phyloP scores from a whole-genome alignment of 805 yeast species.

The Tetrapisispora arboricola region DNA sequence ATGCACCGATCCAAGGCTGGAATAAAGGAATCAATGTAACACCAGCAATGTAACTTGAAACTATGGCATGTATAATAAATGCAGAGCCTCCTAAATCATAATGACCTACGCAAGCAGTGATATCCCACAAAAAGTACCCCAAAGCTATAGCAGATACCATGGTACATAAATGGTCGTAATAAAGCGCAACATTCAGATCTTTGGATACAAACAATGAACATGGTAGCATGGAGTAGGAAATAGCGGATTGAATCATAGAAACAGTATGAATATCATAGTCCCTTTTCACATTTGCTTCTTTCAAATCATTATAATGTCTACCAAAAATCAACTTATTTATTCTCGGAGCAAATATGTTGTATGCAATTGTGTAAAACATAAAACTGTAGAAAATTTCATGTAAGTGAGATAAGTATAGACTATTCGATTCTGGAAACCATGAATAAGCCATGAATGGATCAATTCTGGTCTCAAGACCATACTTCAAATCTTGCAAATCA shows the following conservation, averaged over 20 bases:
- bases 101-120: slow-evolving; percentile 52
- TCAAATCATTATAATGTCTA: slow-evolving; percentile 39
- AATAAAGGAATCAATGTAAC: slow-evolving; percentile 61
- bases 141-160: slow-evolving; percentile 57
- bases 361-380: slow-evolving; percentile 46
- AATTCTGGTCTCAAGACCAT: not conserved
- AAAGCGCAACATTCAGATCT: slow-evolving; percentile 45
- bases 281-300: slow-evolving; percentile 36
- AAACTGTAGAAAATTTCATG: slow-evolving; percentile 65
- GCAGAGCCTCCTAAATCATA: slow-evolving; percentile 64
- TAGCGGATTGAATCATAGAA: slow-evolving; percentile 67
- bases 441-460: slow-evolving; percentile 5
- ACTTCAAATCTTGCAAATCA: not conserved
- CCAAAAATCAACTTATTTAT: slow-evolving; percentile 44
- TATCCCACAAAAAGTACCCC: slow-evolving; percentile 90
- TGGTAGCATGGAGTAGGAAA: slow-evolving; percentile 47
- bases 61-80: slow-evolving; percentile 71
- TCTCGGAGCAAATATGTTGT: slow-evolving; percentile 37
- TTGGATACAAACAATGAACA: slow-evolving; percentile 49
- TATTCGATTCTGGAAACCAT: slow-evolving; percentile 28
- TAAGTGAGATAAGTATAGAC: slow-evolving; percentile 42
- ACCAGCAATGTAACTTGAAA: slow-evolving; percentile 64
- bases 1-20: slow-evolving; percentile 71
- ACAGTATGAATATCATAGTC: slow-evolving; percentile 87
- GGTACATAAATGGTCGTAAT: slow-evolving; percentile 63